These are phyloP conservation scores for Phytophthora niederhauseri DNA, from an alignment of 352 stramenopile species.

Conservation along the genomic window DNA sequence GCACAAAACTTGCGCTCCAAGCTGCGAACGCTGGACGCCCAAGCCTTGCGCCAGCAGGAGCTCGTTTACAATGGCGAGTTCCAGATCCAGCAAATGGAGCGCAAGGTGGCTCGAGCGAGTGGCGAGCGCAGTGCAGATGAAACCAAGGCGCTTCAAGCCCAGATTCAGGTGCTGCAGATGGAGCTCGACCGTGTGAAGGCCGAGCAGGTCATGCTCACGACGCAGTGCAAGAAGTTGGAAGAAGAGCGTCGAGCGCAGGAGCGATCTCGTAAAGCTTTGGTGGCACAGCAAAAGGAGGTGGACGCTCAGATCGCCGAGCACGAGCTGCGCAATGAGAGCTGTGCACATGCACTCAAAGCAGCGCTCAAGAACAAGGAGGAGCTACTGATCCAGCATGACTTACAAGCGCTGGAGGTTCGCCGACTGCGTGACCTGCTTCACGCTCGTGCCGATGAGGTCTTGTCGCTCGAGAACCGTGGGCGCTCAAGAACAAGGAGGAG, in stretches of 20 bases:
- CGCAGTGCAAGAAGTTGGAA: conserved; percentile 93
- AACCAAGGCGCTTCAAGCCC: conserved; percentile 91
- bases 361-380: conserved; percentile 92
- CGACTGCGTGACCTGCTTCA: conserved; percentile 91
- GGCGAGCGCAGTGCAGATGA: conserved; percentile 95
- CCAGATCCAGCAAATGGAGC: conserved; percentile 97
- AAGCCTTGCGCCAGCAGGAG: conserved; percentile 92
- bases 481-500: conserved; percentile 94
- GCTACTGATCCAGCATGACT: conserved; percentile 93
- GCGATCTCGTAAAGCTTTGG: conserved; percentile 76
- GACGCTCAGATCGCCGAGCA: conserved; percentile 87
- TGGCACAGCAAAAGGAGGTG: conserved; percentile 82
- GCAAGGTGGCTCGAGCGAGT: conserved; percentile 93
- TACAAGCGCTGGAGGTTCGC: conserved; percentile 95
- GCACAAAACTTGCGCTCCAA: conserved; percentile 91
- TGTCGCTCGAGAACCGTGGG: conserved; percentile 94
- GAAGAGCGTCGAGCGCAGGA: conserved; percentile 88
- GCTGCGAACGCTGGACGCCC: conserved; percentile 91
- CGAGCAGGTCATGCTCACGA: conserved; percentile 88
- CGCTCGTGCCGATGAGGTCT: conserved; percentile 91
- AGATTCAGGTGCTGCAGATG: conserved; percentile 91
- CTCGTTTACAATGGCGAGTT: conserved; percentile 97
- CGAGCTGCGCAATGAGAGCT: conserved; percentile 92
- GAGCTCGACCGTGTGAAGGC: conserved; percentile 90
- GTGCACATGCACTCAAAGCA: conserved; percentile 81